Conservation (phyloP, 306 rosid genomes). For the Erythrophleum fordii region DNA sequence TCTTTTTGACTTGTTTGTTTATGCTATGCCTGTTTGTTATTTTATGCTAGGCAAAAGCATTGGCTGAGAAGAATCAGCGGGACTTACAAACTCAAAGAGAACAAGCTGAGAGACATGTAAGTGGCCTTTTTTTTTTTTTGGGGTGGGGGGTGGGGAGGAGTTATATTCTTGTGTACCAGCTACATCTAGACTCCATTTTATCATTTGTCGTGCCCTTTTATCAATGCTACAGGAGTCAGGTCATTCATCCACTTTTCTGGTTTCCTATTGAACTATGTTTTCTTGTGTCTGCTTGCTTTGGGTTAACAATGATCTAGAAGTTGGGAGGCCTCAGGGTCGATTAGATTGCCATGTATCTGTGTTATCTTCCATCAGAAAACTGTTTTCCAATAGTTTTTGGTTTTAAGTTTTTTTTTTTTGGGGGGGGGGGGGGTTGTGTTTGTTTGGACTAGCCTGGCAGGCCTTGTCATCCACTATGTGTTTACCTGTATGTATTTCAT, state of each 20-base stretch:
- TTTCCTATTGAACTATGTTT: conserved; percentile 22
- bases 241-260: conserved; percentile 26
- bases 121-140: conserved; percentile 31
- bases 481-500: conserved; percentile 12
- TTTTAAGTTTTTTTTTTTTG: background rate
- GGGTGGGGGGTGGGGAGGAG: background rate
- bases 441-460: background rate
- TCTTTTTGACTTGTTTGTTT: conserved; percentile 29
- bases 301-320: background rate
- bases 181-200: background rate
- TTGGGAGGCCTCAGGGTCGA: background rate
- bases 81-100: conserved; percentile 95
- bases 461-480: conserved; percentile 1
- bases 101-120: conserved; percentile 96
- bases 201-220: conserved; percentile 9
- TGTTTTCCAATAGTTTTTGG: background rate
- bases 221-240: conserved; percentile 15
- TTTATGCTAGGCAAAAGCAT: conserved; percentile 70
- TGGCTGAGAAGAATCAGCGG: conserved; percentile 95
- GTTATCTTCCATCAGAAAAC: background rate
- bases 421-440: background rate
- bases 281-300: conserved; percentile 24
- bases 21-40: conserved; percentile 28
- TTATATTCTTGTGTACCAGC: background rate
- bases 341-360: background rate